Evolutionary conservation across 352 stramenopile species (phyloP), one percentile per base, ranked within the genome.

Genomic region (Globisporangium paroecandrum): DNA sequence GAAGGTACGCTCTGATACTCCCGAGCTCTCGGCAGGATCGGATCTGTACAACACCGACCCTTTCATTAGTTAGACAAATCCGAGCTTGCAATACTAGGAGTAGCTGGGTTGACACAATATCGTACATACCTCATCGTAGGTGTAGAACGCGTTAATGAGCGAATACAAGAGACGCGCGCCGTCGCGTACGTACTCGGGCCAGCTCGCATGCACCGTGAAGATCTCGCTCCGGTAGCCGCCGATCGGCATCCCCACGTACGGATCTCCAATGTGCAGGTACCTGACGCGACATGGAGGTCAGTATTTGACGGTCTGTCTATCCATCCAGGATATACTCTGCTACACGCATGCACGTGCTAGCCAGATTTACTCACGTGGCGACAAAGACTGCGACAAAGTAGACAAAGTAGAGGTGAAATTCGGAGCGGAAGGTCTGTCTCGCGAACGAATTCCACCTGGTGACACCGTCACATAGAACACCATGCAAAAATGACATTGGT

Each of bases 401-500:
- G 4, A 91, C 66, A 24, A 86, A 85, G 63, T 94, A 94, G 6
- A 93, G 66, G 58, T 90, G 85, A 27, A 94, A 92, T 41, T 94
- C 79, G 5, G 71, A 87, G 0, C 83, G 75, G 75, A 93, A 93
- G 24, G 76, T 88, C 53, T 89, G 71, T 20, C 75, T 65, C 10
- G 76, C 87, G 69, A 93, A 93, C 3, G 81, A 89, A 57, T 94
- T 81, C 86, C 86, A 94, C 63, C 85, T 94, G 5, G 32, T 10
- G 32, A 36, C 32, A 36, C 32, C 32, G 32, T 10, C 32, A 36
- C 6, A 36, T 36, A 32, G 27, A 32, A n/a, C 18, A 55, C 49
- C 12, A 34, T 10, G 29, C n/a, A 18, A 56, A 9, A 20, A 47
- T 7, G 13, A 18, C 6, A 49, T 49, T 49, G 15, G 15, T 32